Evolutionary conservation across 108 stramenopile species (phyloP), one percentile per base, ranked within the genome.

Genomic region (Cylindrotheca fusiformis): DNA sequence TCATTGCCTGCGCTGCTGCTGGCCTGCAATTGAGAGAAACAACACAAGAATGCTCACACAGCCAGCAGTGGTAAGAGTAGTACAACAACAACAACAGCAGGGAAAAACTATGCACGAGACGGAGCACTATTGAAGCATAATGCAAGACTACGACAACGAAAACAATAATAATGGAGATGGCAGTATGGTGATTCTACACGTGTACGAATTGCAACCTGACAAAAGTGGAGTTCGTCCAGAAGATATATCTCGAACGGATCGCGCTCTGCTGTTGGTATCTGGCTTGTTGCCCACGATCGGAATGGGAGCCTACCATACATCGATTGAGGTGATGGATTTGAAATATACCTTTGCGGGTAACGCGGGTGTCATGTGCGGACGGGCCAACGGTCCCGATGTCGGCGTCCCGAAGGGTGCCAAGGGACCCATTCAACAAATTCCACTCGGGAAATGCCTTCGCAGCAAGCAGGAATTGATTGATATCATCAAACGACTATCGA

Each of bases 291-390:
- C 70, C 25, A 50, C 70, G 12, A 55, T 64, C 22, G 70, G 70
- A 14, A 55, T 65, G 19, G 70, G 70, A 23, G 70, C 70, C 3
- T 71, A 65, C 54, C 70, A 71, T 49, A 71, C 70, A 23, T 45
- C 36, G 20, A 12, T 71, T 45, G 70, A 71, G 3, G 63, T 71
- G 10, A 32, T 28, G 10, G 55, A 50, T 30, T 55, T 19, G 6
- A 28, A 48, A 14, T 71, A 71, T 41, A 54, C 70, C 1, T 71
- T 63, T 48, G 63, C 63, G 2, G 70, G 31, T 0, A 41, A 41
- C 14, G 36, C 36, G 10, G 36, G 36, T 41, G 14, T 41, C 14
- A 41, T 41, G 36, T 41, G 36, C 36, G 36, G 36, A 41, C 6
- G 36, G 36, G 36, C 36, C 36, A 41, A 41, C 14, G 36, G 36